A percentile compares a stretch with the other conserved stretches of the same genome.
These are phyloP conservation scores for Styphnolobium japonicum DNA, from an alignment of 306 rosid genomes.

Conservation along the genomic window DNA sequence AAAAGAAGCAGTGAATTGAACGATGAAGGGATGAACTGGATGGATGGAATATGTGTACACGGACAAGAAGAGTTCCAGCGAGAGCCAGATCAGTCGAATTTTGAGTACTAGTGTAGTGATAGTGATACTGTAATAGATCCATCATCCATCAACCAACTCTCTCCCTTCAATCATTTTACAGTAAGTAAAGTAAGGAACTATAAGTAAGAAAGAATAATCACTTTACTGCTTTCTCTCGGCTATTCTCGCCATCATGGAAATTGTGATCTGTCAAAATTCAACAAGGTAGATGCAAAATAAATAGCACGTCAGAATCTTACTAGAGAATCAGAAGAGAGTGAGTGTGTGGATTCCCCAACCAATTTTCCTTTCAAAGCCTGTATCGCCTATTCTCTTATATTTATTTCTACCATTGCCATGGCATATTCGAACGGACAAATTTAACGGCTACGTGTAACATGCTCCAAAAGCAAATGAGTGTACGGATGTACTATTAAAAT, in stretches of 20 bases:
- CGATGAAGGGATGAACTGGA: conserved; percentile 6
- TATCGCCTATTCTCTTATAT: background rate
- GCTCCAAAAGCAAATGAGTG: too few relatives aligned
- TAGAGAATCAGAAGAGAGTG: too few relatives aligned
- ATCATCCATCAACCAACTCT: background rate
- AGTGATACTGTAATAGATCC: too few relatives aligned
- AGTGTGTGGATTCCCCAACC: too few relatives aligned
- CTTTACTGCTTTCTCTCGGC: too few relatives aligned
- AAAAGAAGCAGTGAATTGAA: background rate
- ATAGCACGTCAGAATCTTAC: too few relatives aligned
- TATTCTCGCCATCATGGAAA: too few relatives aligned
- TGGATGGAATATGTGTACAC: background rate
- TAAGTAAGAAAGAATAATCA: too few relatives aligned
- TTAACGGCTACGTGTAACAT: too few relatives aligned
- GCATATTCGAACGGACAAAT: background rate
- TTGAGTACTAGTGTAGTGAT: background rate
- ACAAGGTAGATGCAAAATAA: too few relatives aligned
- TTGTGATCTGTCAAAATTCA: background rate
- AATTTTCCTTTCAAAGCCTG: too few relatives aligned
- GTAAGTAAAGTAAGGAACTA: background rate
- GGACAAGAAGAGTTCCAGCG: conserved; percentile 26
- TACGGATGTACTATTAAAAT: too few relatives aligned
- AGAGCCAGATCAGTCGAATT: background rate
- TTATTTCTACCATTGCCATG: background rate
- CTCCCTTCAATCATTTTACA: background rate